Percentiles rank a stretch among this genome's conserved stretches.
phyloP scores from a whole-genome alignment of 2,329 filamentous ascomycete species.

The Drechslerella stenobrocha region DNA sequence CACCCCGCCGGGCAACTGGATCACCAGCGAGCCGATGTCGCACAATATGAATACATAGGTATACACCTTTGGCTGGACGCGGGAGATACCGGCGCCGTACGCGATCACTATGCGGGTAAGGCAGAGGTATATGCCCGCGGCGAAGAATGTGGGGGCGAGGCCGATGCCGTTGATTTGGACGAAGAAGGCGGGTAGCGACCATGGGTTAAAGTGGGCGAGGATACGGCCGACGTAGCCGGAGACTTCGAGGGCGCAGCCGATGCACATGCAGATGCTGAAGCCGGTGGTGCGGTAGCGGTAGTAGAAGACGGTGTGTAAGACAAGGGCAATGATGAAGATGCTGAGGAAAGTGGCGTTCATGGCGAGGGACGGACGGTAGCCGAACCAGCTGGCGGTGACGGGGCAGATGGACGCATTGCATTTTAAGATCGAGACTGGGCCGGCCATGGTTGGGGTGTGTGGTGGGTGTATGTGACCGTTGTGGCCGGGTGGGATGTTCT shows the following conservation, averaged over 20 bases:
- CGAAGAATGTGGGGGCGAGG: conserved; percentile 67
- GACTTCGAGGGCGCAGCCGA: conserved; percentile 53
- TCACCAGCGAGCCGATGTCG: conserved; percentile 65
- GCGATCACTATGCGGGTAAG: conserved; percentile 59
- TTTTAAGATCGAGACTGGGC: conserved; percentile 16
- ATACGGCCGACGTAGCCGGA: conserved; percentile 66
- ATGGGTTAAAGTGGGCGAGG: conserved; percentile 63
- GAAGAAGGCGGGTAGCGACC: conserved; percentile 57
- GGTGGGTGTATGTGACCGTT: too few relatives aligned
- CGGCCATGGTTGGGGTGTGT: conserved; percentile 8
- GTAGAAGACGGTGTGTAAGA: conserved; percentile 13
- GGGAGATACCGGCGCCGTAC: conserved; percentile 60
- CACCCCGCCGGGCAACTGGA: conserved; percentile 66
- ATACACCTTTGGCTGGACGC: conserved; percentile 59
- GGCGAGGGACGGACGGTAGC: conserved; percentile 62
- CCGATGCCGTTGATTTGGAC: conserved; percentile 67
- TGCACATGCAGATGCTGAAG: conserved; percentile 53
- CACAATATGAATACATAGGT: conserved; percentile 67
- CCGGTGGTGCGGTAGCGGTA: conserved; percentile 33
- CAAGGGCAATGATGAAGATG: conserved; percentile 59
- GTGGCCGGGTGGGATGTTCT: too few relatives aligned
- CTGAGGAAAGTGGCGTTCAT: conserved; percentile 62
- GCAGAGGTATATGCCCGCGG: conserved; percentile 67
- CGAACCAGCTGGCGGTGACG: conserved; percentile 57
- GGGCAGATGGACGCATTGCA: conserved; percentile 56